Percentiles rank a stretch among this genome's conserved stretches.
Evolutionary conservation across 108 stramenopile species (phyloP).

Genomic region (Cyclotella sp.): DNA sequence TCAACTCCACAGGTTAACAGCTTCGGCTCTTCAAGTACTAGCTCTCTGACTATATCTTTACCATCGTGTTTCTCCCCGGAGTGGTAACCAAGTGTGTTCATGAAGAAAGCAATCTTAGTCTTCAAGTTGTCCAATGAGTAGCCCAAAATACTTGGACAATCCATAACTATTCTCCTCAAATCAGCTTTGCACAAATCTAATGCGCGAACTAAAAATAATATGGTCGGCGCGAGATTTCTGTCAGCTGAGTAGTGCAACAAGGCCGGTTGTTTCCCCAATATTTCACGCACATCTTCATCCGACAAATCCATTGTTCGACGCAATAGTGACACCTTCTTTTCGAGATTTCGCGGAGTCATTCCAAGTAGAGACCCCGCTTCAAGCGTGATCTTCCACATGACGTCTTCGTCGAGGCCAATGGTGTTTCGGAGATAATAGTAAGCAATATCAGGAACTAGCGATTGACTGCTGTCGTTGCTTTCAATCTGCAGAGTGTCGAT

Average conservation of each 20-base stretch:
- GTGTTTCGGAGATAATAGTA: slow-evolving; percentile 84
- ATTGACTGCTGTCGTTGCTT: slow-evolving; percentile 23
- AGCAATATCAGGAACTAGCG: slow-evolving; percentile 60
- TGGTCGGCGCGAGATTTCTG: slow-evolving; percentile 67
- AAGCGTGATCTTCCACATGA: slow-evolving; percentile 83
- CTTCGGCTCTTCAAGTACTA: slow-evolving; percentile 67
- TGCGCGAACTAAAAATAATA: slow-evolving; percentile 62
- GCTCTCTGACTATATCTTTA: slow-evolving; percentile 50
- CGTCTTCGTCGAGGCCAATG: slow-evolving; percentile 75
- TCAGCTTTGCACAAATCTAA: slow-evolving; percentile 65
- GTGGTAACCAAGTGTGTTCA: slow-evolving; percentile 59
- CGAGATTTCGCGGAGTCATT: slow-evolving; percentile 70
- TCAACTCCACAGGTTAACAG: slow-evolving; percentile 62
- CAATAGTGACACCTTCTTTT: slow-evolving; percentile 66
- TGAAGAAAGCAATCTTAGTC: slow-evolving; percentile 69
- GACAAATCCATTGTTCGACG: slow-evolving; percentile 63
- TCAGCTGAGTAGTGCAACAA: slow-evolving; percentile 72
- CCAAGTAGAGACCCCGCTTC: slow-evolving; percentile 72
- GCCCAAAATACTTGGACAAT: slow-evolving; percentile 66
- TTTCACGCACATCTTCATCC: slow-evolving; percentile 63
- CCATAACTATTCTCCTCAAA: slow-evolving; percentile 58
- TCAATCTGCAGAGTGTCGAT: slow-evolving; percentile 19
- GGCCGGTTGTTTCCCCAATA: slow-evolving; percentile 64
- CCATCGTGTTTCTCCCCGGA: slow-evolving; percentile 20
- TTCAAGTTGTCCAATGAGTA: slow-evolving; percentile 69